Conservation (phyloP, 83 land plant species). For the Thuja plicata region DNA sequence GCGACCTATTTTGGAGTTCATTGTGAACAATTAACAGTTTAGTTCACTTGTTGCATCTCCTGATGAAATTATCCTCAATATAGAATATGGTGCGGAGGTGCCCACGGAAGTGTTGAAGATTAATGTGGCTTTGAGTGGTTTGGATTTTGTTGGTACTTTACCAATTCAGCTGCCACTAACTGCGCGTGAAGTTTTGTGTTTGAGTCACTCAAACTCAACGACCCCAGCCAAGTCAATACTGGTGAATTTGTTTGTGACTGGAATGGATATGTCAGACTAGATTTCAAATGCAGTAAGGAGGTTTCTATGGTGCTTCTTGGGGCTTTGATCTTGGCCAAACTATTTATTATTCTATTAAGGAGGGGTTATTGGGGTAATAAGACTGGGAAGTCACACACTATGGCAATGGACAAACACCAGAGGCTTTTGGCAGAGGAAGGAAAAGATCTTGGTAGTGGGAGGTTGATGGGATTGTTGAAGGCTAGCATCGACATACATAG, state of each 20-base stretch:
- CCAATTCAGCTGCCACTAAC: neutral
- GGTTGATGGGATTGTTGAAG: too few species aligned
- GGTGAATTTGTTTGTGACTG: conserved; percentile 60
- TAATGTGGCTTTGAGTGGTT: neutral
- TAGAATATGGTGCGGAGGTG: too few species aligned
- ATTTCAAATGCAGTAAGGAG: conserved; percentile 74
- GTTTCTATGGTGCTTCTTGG: conserved; percentile 78
- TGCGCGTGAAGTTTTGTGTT: neutral
- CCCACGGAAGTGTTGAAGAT: too few species aligned
- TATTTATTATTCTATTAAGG: conserved; percentile 72
- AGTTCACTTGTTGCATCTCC: too few species aligned
- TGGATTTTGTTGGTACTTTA: neutral
- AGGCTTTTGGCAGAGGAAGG: too few species aligned
- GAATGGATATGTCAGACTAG: conserved; percentile 73
- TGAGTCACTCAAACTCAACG: conserved; percentile 9
- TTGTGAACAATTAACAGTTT: too few species aligned
- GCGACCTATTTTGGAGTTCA: too few species aligned
- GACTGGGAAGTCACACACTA: conserved; percentile 77
- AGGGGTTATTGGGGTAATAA: conserved; percentile 87
- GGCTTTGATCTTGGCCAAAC: conserved; percentile 73
- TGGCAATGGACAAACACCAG: too few species aligned
- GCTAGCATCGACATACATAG: too few species aligned
- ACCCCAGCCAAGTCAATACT: neutral
- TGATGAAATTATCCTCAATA: too few species aligned
- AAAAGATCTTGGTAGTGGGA: too few species aligned